Base-by-base conservation (phyloP, 106 monocot genomes). In the Allium sativum region DNA sequence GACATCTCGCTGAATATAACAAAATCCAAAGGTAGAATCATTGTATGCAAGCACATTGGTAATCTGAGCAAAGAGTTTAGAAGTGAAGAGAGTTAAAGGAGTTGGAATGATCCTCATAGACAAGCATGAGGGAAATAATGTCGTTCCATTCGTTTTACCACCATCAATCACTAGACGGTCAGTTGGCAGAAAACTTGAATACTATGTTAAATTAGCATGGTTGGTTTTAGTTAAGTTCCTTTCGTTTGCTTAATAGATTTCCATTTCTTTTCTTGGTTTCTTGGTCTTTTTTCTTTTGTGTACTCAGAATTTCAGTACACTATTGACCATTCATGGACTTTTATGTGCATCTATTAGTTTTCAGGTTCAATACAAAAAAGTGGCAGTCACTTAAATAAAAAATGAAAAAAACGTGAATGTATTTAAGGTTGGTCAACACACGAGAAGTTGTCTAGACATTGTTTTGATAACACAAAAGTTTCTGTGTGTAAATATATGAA, bases 71-170 rank as follows among this genome's bases (percentile, higher is more conserved):
- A 90, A 82, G 81, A 87, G 87, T 48, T 9, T 62, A 56, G 77
- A 59, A 9, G 95, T 90, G 8, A 77, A 75, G 75, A 66, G 71
- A 65, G 95, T 84, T 22, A 87, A 90, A 12, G 95, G 78, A 9
- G 73, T 84, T 68, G 95, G 95, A 48, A 90, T 95, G 95, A 78
- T 95, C 68, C 70, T 95, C 50, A 76, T 90, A 31, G 87, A 90
- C 61, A 84, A 90, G 72, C 52, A 40, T 18, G 74, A 84, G 45
- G 62, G 69, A 20, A 73, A 84, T 84, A 67, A 90, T 41, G 95
- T 87, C 7, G 16, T 75, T 76, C 85, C 78, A 2, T 95, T 90
- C 71, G 62, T 40, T 12, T 61, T 95, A 44, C 95, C 95, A 55
- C 81, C 90, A 44, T 66, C 78, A 45, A 69, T 65, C 31, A 79